These are phyloP conservation scores for Pythium insidiosum DNA, from an alignment of 352 stramenopile species.

Conservation along the genomic window DNA sequence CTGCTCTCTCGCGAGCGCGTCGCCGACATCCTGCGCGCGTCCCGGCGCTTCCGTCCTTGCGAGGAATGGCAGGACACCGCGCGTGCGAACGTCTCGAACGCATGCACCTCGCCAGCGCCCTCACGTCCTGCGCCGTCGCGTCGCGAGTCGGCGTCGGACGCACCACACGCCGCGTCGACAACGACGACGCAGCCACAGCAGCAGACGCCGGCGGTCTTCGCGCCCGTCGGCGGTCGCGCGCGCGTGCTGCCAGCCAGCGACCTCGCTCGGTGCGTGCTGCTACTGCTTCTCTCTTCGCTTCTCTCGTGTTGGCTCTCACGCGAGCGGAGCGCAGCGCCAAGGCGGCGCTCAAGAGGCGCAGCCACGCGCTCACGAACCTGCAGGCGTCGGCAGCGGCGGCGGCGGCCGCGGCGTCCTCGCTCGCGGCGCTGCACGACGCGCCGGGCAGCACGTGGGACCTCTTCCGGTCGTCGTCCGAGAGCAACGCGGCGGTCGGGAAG, in stretches of 20 bases:
- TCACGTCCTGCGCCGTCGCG: no score
- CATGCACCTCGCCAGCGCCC: no score
- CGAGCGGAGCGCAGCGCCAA: conserved; percentile 17
- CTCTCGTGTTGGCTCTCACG: no score
- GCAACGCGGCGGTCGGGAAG: no score
- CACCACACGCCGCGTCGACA: background rate
- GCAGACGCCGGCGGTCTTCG: conserved; percentile 3
- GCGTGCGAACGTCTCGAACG: no score
- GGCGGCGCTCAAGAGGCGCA: conserved; percentile 22
- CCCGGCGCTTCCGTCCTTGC: conserved; percentile 12
- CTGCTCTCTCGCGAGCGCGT: conserved; percentile 5
- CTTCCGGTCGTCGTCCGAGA: background rate
- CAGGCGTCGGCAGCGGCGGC: conserved; percentile 7
- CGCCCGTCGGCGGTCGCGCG: conserved; percentile 23
- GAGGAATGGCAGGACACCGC: conserved; percentile 7
- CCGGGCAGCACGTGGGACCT: background rate
- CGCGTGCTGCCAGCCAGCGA: conserved; percentile 19
- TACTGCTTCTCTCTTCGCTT: no score
- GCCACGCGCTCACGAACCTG: conserved; percentile 24
- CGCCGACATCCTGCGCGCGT: conserved; percentile 5
- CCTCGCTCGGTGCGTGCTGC: no score
- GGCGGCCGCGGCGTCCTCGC: background rate
- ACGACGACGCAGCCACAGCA: background rate
- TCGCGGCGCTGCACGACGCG: no score
- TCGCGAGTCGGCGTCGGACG: background rate